Base-by-base conservation (phyloP, 345 rosid species). In the Rhizophora mangle region DNA sequence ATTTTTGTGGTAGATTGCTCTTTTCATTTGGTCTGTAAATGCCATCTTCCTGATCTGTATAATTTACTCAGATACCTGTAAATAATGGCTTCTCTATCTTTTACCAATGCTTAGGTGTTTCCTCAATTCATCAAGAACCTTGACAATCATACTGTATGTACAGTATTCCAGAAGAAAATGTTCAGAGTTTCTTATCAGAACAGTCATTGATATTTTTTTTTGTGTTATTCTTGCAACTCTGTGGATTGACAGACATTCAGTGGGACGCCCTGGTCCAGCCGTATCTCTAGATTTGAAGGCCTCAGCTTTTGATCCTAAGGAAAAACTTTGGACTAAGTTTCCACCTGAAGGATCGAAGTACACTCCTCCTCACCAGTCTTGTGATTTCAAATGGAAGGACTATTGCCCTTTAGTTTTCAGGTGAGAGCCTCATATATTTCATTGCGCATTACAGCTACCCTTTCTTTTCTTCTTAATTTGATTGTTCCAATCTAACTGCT, bases 321-420 rank as follows among this genome's bases (percentile, higher is more conserved):
- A 95, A 67, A 92, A 95, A 80, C 85, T 95, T 29, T 96, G 99
- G 99, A 96, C 99, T 7, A 90, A 83, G 57, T 96, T 96, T 74
- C 99, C 98, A 3, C 77, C 98, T 1, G 98, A 86, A 80, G 99
- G 99, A 63, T 88, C 98, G n/a, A 95, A 95, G 64, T 81, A 92
- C 75, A 95, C 99, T 68, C 98, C 99, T 43, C 98, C 98, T 57
- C 99, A 95, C 78, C 92, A 82, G 79, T 95, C 97, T 52, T 76
- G 80, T 52, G 99, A 95, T 62, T 95, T 95, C 78, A 92, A 69
- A 77, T 95, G 99, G 99, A 95, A 95, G 79, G 99, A 95, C 64
- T 95, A 95, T 73, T 92, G 99, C 63, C 99, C 98, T 19, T 85
- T 95, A 68, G 99, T 92, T 72, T 95, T 95, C 87, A 90, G 99